Base-by-base conservation (phyloP, 139 green algal genomes). In the Tetradesmus lagerheimii region DNA sequence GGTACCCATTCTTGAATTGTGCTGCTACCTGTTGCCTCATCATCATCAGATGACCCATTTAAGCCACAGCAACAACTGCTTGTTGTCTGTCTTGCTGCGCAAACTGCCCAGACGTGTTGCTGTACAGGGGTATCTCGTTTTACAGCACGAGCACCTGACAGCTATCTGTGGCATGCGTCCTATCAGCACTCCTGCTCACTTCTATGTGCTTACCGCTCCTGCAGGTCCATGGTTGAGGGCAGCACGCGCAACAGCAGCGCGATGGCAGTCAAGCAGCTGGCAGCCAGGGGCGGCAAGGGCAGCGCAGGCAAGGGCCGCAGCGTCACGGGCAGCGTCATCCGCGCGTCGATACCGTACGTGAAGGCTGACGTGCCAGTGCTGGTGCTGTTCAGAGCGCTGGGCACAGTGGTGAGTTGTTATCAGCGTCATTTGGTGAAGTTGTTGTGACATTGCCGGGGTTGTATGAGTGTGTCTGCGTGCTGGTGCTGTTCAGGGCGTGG, bases 251-350 rank as follows among this genome's bases (percentile, higher is more conserved):
- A 94, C 39, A 93, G 93, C 39, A 96, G 90, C 88, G 95, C 94
- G 87, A 97, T 99, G 93, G 92, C 94, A 20, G 94, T 99, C 31
- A 97, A 97, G 91, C 97, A 99, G 95, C 91, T 99, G 50, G 93
- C 95, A 57, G 91, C 92, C 34, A 89, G 86, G 47, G 79, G 43
- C 50, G 77, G 78, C 41, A 89, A 89, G 71, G 85, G 71, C 29
- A 47, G 67, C 9, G 78, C 50, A n/a, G 81, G 81, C 29, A 92
- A 91, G 75, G 93, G 93, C 67, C 85, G 90, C 53, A 92, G 90
- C 27, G 81, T 87, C 4, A 81, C 38, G 16, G 81, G 90, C 34
- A 95, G 93, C 64, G 89, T 95, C 45, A 95, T 98, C 75, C 92
- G 96, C 50, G 90, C 90, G 11, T 88, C 92, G 57, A 94, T 96